Conservation (phyloP, 169 alveolate species). For the Haemoproteus tartakovskyi region DNA sequence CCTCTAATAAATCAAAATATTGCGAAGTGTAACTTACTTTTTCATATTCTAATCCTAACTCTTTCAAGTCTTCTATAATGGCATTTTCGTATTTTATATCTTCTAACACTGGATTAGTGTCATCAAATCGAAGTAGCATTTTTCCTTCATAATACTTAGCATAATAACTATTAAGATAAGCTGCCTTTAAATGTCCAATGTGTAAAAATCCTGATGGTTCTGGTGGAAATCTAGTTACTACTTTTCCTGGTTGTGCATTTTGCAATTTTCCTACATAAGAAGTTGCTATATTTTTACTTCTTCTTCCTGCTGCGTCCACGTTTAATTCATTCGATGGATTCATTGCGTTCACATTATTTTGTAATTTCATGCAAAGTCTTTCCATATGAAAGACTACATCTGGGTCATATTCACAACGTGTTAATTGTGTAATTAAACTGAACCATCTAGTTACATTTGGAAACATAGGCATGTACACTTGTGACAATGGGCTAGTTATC, state of each 20-base stretch:
- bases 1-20: slow-evolving; percentile 88
- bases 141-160: slow-evolving; percentile 94
- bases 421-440: slow-evolving; percentile 5
- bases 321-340: neutral
- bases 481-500: neutral
- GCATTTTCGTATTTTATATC: slow-evolving; percentile 93
- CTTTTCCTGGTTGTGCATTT: slow-evolving; percentile 93
- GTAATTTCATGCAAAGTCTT: neutral
- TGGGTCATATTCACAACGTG: slow-evolving; percentile 1
- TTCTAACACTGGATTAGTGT: slow-evolving; percentile 97
- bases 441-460: slow-evolving; percentile 45
- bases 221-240: slow-evolving; percentile 99
- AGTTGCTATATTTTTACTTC: slow-evolving; percentile 1
- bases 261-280: slow-evolving; percentile 81
- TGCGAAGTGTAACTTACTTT: slow-evolving; percentile 93
- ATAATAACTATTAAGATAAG: slow-evolving; percentile 92
- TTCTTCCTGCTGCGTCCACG: neutral
- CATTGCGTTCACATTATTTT: too few relatives aligned
- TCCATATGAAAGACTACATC: neutral
- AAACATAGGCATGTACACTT: slow-evolving; percentile 6
- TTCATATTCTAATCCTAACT: slow-evolving; percentile 88
- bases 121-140: slow-evolving; percentile 96
- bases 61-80: slow-evolving; percentile 89
- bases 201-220: slow-evolving; percentile 99
- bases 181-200: slow-evolving; percentile 99